These are phyloP conservation scores for Cladosporium sp. DNA, from an alignment of 2,329 filamentous ascomycete species.

Conservation along the genomic window DNA sequence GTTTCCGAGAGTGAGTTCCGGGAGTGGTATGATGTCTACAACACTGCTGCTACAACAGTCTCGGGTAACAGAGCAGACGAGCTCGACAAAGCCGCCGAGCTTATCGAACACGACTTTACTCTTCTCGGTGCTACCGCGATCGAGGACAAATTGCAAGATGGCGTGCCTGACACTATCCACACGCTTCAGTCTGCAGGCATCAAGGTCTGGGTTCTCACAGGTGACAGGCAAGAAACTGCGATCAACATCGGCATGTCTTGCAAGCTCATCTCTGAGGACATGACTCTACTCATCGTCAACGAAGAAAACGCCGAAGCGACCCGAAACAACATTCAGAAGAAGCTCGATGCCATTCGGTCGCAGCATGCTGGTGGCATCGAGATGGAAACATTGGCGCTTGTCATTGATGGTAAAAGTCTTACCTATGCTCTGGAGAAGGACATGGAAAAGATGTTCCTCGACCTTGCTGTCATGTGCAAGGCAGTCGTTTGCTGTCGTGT, in stretches of 20 bases:
- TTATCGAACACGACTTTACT: constrained; percentile 89
- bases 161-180: constrained; percentile 96
- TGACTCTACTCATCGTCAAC: constrained; percentile 95
- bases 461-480: constrained; percentile 92
- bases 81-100: constrained; percentile 91
- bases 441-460: constrained; percentile 86
- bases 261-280: constrained; percentile 96
- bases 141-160: constrained; percentile 93
- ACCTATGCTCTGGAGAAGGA: constrained; percentile 92
- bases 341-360: constrained; percentile 81
- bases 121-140: constrained; percentile 94
- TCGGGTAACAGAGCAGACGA: constrained; percentile 90
- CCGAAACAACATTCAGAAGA: constrained; percentile 85
- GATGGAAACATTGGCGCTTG: constrained; percentile 79
- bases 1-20: constrained; percentile 83
- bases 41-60: constrained; percentile 83
- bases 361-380: constrained; percentile 74
- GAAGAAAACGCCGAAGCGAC: constrained; percentile 78
- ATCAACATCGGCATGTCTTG: constrained; percentile 99
- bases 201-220: constrained; percentile 97
- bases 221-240: constrained; percentile 94
- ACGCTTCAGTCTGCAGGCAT: constrained; percentile 95
- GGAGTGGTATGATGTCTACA: constrained; percentile 82
- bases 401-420: constrained; percentile 95
- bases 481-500: constrained; percentile 98